A percentile compares a stretch with the other conserved stretches of the same genome.
phyloP scores from a whole-genome alignment of 495 filamentous ascomycete species.

The Penicillium psychrofluorescens region DNA sequence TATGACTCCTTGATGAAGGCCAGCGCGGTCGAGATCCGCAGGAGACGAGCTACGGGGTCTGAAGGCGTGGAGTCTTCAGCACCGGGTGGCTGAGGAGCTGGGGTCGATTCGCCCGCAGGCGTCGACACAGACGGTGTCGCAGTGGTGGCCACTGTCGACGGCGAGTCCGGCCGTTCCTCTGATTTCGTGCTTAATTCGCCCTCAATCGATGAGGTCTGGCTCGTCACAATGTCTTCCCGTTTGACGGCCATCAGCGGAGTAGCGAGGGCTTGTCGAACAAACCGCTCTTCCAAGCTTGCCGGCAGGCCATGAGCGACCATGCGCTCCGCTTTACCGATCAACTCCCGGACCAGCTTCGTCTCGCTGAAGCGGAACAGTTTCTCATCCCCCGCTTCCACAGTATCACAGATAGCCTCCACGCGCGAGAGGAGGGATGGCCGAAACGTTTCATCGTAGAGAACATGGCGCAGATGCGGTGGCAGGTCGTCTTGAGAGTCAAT shows the following conservation, averaged over 20 bases:
- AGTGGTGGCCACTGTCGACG: constrained; percentile 29
- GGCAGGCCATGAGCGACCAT: constrained; percentile 64
- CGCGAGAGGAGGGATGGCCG: constrained; percentile 37
- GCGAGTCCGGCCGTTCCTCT: constrained; percentile 23
- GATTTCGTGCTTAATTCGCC: constrained; percentile 17
- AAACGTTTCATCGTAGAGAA: constrained; percentile 44
- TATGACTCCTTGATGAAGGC: constrained; percentile 73
- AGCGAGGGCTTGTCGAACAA: constrained; percentile 68
- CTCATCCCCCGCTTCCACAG: constrained; percentile 73
- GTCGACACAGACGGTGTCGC: constrained; percentile 33
- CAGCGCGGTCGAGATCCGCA: constrained; percentile 67
- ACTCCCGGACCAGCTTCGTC: constrained; percentile 56
- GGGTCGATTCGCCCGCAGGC: constrained; percentile 31
- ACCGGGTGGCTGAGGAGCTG: constrained; percentile 18
- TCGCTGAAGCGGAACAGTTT: constrained; percentile 70
- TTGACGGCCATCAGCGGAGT: constrained; percentile 62
- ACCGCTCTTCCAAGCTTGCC: constrained; percentile 76
- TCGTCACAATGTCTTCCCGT: constrained; percentile 30
- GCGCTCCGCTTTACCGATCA: constrained; percentile 63
- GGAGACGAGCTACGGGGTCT: constrained; percentile 48
- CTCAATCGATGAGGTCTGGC: constrained; percentile 6
- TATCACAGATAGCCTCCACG: constrained; percentile 66
- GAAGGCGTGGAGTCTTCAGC: constrained; percentile 26
- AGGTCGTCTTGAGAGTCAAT: constrained; percentile 57
- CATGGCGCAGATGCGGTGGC: constrained; percentile 47